Conservation (phyloP, 257 asterid species). For the Solanum etuberosum region DNA sequence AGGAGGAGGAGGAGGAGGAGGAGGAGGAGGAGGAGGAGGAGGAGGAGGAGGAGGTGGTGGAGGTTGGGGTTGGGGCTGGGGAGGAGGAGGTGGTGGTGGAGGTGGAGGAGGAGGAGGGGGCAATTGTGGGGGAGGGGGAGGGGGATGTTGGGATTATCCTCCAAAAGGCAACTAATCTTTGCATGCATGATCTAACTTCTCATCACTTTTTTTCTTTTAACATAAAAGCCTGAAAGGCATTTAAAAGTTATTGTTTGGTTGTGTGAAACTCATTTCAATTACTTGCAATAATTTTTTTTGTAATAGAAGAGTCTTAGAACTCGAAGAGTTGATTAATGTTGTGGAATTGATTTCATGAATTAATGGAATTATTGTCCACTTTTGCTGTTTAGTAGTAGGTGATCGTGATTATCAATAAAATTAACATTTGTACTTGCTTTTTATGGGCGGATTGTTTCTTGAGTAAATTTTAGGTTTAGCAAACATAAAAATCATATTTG, state of each 20-base stretch:
- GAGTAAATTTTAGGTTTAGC: too few relatives aligned
- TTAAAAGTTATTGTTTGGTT: not conserved
- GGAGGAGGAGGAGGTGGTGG: not conserved
- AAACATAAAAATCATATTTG: too few relatives aligned
- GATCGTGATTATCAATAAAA: not conserved
- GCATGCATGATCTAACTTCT: not conserved
- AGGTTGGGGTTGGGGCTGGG: not conserved
- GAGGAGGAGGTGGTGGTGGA: conserved; percentile 14
- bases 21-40: accelerated
- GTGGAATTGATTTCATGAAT: not conserved
- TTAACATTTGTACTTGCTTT: not conserved
- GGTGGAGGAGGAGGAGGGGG: not conserved
- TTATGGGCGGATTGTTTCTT: not conserved
- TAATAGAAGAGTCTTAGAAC: not conserved
- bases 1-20: accelerated
- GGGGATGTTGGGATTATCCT: conserved; percentile 9
- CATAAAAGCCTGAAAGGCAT: not conserved
- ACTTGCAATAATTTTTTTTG: not conserved
- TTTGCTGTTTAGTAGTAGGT: not conserved
- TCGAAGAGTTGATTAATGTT: not conserved
- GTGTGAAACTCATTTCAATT: not conserved
- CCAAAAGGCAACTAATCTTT: not conserved
- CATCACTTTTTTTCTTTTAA: not conserved
- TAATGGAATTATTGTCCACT: not conserved
- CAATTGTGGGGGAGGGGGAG: not conserved